phyloP scores from a whole-genome alignment of 768 basidiomycete species.

The Lactarius quietus region DNA sequence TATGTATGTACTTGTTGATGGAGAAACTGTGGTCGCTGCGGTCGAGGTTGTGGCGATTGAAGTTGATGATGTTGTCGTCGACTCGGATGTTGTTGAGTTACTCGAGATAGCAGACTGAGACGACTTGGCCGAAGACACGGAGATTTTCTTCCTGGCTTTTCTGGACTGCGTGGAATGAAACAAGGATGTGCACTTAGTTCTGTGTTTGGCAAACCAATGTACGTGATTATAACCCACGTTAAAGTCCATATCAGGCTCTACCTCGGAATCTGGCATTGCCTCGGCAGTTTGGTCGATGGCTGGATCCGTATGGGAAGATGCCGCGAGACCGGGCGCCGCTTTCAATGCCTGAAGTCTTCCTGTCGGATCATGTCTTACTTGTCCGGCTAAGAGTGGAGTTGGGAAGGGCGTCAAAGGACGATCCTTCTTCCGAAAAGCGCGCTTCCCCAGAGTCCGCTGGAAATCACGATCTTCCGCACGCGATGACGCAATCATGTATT shows the following conservation, averaged over 20 bases:
- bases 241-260: conserved; percentile 23
- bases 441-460: not conserved
- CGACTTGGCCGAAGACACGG: conserved; percentile 16
- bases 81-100: conserved; percentile 12
- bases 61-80: conserved; percentile 14
- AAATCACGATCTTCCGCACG: not conserved
- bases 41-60: conserved; percentile 18
- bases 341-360: conserved; percentile 8
- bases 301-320: conserved; percentile 1
- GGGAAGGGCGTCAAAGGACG: conserved; percentile 19
- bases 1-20: conserved; percentile 2
- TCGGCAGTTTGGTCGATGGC: conserved; percentile 10
- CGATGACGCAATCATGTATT: not conserved
- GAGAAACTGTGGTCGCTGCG: conserved; percentile 20
- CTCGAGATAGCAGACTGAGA: conserved; percentile 8
- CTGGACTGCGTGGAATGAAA: conserved; percentile 7
- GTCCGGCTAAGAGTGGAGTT: not conserved
- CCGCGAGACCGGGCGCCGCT: not conserved
- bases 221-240: conserved; percentile 13
- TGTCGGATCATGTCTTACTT: not conserved
- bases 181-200: not conserved
- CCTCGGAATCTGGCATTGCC: conserved; percentile 23
- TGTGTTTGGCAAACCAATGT: not conserved
- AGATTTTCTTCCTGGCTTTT: conserved; percentile 23
- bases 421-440: not conserved